Percentiles rank a stretch among this genome's conserved stretches.
Evolutionary conservation across 23 red algal species (phyloP).

Genomic region (Pyropia yezoensis): DNA sequence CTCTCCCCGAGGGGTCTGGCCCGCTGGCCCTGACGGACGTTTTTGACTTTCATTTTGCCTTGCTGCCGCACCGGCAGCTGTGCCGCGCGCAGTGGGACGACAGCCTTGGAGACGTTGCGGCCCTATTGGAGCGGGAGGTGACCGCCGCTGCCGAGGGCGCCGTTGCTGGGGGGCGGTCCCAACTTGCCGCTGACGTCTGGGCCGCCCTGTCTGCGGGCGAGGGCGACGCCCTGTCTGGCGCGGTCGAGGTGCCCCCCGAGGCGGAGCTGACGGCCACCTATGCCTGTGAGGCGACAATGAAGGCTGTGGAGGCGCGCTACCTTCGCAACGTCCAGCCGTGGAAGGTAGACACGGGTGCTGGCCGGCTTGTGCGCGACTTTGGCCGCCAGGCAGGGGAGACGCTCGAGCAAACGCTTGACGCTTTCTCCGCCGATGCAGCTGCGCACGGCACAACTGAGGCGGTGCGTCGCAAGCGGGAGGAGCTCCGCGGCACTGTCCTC

Average conservation of each 20-base stretch:
- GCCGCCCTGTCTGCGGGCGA: constrained; percentile 6
- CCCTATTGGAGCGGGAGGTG: constrained; percentile 32
- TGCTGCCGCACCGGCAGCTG: constrained; percentile 22
- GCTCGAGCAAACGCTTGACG: constrained; percentile 44
- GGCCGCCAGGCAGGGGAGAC: constrained; percentile 52
- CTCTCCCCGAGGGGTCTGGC: constrained; percentile 21
- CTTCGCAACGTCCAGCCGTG: constrained; percentile 44
- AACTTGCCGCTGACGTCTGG: constrained; percentile 27
- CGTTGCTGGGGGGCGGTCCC: constrained; percentile 6
- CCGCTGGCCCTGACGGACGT: constrained; percentile 40
- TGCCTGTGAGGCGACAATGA: constrained; percentile 52
- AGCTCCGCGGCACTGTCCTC: constrained; percentile 48
- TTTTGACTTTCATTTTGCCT: constrained; percentile 45
- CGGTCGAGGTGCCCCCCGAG: constrained; percentile 32
- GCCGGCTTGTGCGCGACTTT: constrained; percentile 69
- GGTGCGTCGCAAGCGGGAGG: constrained; percentile 49
- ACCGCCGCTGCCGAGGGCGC: constrained; percentile 50
- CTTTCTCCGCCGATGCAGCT: constrained; percentile 61
- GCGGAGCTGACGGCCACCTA: constrained; percentile 62
- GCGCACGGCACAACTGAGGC: constrained; percentile 37
- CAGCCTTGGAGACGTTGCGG: constrained; percentile 33
- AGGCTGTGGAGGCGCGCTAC: constrained; percentile 43
- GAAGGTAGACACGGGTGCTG: constrained; percentile 51
- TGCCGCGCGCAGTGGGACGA: constrained; percentile 30
- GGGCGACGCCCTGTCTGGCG: constrained; percentile 1